phyloP scores from a whole-genome alignment of 495 filamentous ascomycete species.

The Trichoderma erinaceum region DNA sequence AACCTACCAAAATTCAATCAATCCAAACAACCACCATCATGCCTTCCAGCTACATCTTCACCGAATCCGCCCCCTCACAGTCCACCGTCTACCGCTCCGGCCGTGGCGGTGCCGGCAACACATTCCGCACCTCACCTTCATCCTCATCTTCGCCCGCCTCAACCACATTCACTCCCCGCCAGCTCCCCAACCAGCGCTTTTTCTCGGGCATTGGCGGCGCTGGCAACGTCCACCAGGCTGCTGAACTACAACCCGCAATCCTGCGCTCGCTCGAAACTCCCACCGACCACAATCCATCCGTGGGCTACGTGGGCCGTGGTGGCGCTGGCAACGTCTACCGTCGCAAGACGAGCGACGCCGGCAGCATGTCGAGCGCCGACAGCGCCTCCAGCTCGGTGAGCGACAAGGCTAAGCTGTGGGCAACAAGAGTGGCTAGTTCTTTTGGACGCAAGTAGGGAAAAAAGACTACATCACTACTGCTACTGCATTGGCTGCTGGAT shows the following conservation, averaged over 20 bases:
- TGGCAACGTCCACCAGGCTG: constrained; percentile 70
- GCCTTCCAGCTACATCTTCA: constrained; percentile 54
- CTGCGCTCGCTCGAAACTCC: constrained; percentile 61
- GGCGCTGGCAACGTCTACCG: constrained; percentile 74
- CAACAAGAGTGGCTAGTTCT: neutral
- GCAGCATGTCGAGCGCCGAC: constrained; percentile 19
- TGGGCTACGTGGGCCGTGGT: constrained; percentile 74
- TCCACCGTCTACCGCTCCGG: constrained; percentile 66
- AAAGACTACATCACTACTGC: neutral
- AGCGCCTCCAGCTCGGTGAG: constrained; percentile 24
- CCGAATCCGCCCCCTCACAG: constrained; percentile 72
- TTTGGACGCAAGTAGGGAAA: neutral
- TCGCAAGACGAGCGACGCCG: constrained; percentile 15
- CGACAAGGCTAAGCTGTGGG: constrained; percentile 23
- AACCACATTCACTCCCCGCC: constrained; percentile 25
- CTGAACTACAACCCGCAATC: constrained; percentile 69
- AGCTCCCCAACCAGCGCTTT: constrained; percentile 56
- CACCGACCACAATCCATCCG: constrained; percentile 31
- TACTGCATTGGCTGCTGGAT: too few relatives aligned
- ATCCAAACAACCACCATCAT: constrained; percentile 25
- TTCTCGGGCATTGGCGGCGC: constrained; percentile 81
- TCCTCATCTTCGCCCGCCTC: constrained; percentile 20
- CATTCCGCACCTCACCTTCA: constrained; percentile 56
- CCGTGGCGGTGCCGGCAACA: constrained; percentile 86
- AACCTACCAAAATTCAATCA: neutral